Evolutionary conservation across 2,329 filamentous ascomycete genomes (phyloP), one percentile per base, ranked within the genome.

Genomic region (Aureobasidium melanogenum): DNA sequence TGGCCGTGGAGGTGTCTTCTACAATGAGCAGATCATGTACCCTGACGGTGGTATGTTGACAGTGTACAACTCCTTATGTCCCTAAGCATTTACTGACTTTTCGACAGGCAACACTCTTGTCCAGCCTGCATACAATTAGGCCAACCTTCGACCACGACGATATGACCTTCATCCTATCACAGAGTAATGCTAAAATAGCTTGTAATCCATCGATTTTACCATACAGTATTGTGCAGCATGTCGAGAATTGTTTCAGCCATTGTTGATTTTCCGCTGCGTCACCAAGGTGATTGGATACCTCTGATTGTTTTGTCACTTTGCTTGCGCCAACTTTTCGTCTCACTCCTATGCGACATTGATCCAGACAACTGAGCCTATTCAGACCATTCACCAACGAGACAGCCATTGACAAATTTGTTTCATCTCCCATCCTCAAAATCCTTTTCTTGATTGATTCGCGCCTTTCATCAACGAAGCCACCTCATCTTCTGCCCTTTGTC

Each of bases 1-100:
- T 39, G 78, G 80, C 0, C 76, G 74, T 32, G 79, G 78, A 30
- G 80, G 80, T 2, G 65, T 77, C 0, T 82, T 82, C 64, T 77
- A 80, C 63, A 82, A 83, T 46, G 78, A 80, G 48, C 80, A 82
- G 68, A 76, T 81, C 34, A 61, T 83, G 47, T 80, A 79, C 64
- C 79, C 78, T 15, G 79, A 82, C 67, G 79, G 79, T 60, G 69
- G 69, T 63, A 58, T 51, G 63, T 57, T 26, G 22, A 36, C n/a
- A 50, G n/a, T 19, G 34, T 39, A 15, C 41, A 22, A 5, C 15
- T 9, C 6, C 17, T 1, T 28, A 28, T n/a, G 17, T 26, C 4
- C 41, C 48, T 38, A 24, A 10, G 28, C 36, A 34, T 44, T 44
- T 17, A 30, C 50, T 55, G 41, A 61, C 50, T 5, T 15, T 19